These are phyloP conservation scores for Brasilioporus rufonigricans DNA, from an alignment of 768 basidiomycete genomes.

Conservation along the genomic window DNA sequence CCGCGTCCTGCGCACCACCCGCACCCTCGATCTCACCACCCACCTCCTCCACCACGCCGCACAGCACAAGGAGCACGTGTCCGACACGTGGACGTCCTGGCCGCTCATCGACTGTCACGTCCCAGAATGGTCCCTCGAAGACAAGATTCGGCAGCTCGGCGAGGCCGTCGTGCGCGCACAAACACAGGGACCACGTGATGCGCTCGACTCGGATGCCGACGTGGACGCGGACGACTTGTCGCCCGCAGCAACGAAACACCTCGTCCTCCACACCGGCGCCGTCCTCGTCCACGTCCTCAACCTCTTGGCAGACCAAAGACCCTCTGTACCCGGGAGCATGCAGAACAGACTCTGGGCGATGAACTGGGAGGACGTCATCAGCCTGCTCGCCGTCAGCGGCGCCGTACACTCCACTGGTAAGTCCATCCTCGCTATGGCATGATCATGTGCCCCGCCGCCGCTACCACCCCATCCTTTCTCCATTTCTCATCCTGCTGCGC, in stretches of 20 bases:
- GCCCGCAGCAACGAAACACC: slow-evolving; percentile 29
- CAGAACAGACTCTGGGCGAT: slow-evolving; percentile 64
- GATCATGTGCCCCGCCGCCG: neutral
- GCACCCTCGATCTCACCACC: slow-evolving; percentile 55
- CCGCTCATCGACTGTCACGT: slow-evolving; percentile 66
- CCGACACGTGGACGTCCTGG: slow-evolving; percentile 74
- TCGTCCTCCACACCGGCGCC: slow-evolving; percentile 43
- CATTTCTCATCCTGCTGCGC: neutral
- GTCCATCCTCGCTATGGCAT: neutral
- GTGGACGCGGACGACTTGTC: slow-evolving; percentile 26
- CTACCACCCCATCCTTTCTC: too few relatives aligned
- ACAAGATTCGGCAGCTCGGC: slow-evolving; percentile 58
- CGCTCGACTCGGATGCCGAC: slow-evolving; percentile 22
- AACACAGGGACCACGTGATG: slow-evolving; percentile 7
- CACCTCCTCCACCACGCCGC: slow-evolving; percentile 41
- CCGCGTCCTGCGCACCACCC: slow-evolving; percentile 57
- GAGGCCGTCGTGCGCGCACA: slow-evolving; percentile 32
- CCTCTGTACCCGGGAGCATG: slow-evolving; percentile 53
- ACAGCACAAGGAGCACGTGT: slow-evolving; percentile 10
- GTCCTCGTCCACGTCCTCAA: slow-evolving; percentile 54
- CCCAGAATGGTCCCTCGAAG: slow-evolving; percentile 70
- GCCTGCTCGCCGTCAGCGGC: slow-evolving; percentile 45
- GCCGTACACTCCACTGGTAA: slow-evolving; percentile 30
- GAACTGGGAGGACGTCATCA: slow-evolving; percentile 63
- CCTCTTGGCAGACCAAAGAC: slow-evolving; percentile 53